Base-by-base conservation (phyloP, 2,329 filamentous ascomycete species). In the Penicillium sumatraense region DNA sequence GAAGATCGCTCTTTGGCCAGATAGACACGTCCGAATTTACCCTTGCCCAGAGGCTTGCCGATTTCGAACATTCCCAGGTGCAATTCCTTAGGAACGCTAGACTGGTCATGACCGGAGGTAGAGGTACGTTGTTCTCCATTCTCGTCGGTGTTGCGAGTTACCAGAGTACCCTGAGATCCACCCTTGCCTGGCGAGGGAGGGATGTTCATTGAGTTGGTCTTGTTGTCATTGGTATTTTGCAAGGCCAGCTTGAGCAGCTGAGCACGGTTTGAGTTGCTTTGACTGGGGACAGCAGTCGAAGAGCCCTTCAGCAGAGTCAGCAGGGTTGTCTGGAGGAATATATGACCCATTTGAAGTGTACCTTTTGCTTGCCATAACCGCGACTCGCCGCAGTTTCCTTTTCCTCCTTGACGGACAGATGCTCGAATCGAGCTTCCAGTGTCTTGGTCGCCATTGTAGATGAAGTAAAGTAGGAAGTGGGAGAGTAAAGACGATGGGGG, bases 31-130 rank as follows among this genome's bases (percentile, higher is more conserved):
- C 90, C 90, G 68, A 95, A 96, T 72, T 95, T 96, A 60, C 90
- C 90, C 77, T 95, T 95, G 50, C 90, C 90, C 3, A 96, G 80
- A 1, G 90, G 90, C 64, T 91, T 89, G 35, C 90, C 90, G 61
- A 96, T 96, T 74, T 96, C 92, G 72, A 96, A 96, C 90, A 96
- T 96, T 75, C 91, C 90, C 3, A 96, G 85, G 71, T 96, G 91
- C 76, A 93, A 93, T 64, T 91, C 71, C 53, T 78, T 80, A 3
- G 78, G 74, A 51, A 59, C 72, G 68, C 61, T 54, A 33, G 86
- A 82, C 68, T 88, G 85, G 45, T 87, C 81, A 54, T 83, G 78
- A 51, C 88, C 73, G 8, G 80, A 70, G 42, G 68, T 61, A n/a
- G 74, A 68, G 10, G 62, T 60, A 23, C 72, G 71, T 49, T 73